These are phyloP conservation scores for Acer saccharum DNA, from an alignment of 345 rosid species.

Conservation along the genomic window DNA sequence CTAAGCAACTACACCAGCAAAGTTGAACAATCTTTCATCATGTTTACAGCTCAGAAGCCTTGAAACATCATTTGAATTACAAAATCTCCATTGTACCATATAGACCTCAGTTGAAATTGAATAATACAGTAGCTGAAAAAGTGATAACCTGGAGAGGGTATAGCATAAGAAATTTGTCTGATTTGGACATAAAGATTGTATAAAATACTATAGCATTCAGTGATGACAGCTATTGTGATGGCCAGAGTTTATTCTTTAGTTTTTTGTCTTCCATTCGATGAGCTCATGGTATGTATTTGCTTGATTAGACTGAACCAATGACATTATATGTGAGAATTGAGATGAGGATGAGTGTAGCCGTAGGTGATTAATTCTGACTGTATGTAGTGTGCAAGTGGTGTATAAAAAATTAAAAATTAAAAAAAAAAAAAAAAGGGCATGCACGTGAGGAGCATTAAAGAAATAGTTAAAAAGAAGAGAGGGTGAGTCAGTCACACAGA, in stretches of 20 bases:
- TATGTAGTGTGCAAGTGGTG: too few relatives aligned
- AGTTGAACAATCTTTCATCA: slow-evolving; percentile 73
- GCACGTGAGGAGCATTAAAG: slow-evolving; percentile 17
- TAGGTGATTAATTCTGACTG: too few relatives aligned
- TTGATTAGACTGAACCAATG: too few relatives aligned
- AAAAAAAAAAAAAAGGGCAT: background rate
- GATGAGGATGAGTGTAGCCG: too few relatives aligned
- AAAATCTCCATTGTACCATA: slow-evolving; percentile 21
- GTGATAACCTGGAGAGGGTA: slow-evolving; percentile 21
- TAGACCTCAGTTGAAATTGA: too few relatives aligned
- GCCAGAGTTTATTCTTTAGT: background rate
- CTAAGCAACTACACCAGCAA: slow-evolving; percentile 66
- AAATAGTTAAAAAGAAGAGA: slow-evolving; percentile 5
- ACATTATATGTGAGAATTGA: too few relatives aligned
- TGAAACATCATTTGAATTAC: slow-evolving; percentile 35
- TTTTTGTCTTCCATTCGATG: too few relatives aligned
- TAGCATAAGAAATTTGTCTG: slow-evolving; percentile 2
- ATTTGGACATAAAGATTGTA: slow-evolving; percentile 16
- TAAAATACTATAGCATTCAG: background rate
- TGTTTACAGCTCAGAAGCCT: slow-evolving; percentile 92
- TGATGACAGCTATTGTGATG: too few relatives aligned
- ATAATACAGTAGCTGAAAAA: slow-evolving; percentile 20
- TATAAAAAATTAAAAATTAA: too few relatives aligned
- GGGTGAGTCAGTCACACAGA: slow-evolving; percentile 6
- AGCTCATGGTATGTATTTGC: too few relatives aligned